A percentile compares a stretch with the other conserved stretches of the same genome.
Evolutionary conservation across 2,329 filamentous ascomycete species (phyloP).

Genomic region (Neonectria hederae): DNA sequence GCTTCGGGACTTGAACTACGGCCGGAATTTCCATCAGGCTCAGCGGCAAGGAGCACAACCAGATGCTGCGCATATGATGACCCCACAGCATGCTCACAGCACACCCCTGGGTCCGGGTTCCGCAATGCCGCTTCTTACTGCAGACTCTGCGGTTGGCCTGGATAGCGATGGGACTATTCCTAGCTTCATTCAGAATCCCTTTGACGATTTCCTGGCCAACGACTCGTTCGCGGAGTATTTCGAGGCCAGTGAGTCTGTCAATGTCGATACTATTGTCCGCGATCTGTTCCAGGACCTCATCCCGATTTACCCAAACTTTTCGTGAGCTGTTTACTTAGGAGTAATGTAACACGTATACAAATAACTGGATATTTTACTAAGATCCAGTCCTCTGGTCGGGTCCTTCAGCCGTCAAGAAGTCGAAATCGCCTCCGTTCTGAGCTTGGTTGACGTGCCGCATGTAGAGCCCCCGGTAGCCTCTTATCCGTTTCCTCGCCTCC

Average conservation of each 20-base stretch:
- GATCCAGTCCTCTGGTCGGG: constrained; percentile 16
- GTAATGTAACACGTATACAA: neutral
- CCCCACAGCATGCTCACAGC: neutral
- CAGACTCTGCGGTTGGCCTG: neutral
- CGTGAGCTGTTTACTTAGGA: neutral
- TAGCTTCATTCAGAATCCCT: constrained; percentile 29
- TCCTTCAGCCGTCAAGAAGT: constrained; percentile 64
- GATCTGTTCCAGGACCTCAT: constrained; percentile 51
- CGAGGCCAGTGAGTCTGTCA: constrained; percentile 41
- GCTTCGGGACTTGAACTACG: constrained; percentile 31
- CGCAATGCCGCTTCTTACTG: constrained; percentile 8
- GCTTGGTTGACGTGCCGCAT: constrained; percentile 69
- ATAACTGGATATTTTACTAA: neutral
- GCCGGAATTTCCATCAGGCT: neutral
- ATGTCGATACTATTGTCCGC: constrained; percentile 47
- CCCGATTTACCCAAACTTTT: constrained; percentile 38
- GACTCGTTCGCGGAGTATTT: constrained; percentile 44
- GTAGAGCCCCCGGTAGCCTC: constrained; percentile 69
- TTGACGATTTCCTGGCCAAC: constrained; percentile 39
- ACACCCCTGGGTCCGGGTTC: constrained; percentile 14
- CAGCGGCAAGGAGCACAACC: neutral
- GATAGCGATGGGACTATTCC: constrained; percentile 4
- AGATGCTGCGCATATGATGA: neutral
- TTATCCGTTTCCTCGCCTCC: constrained; percentile 50
- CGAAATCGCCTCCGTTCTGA: constrained; percentile 68